Percentiles rank a stretch among this genome's conserved stretches.
phyloP scores from a whole-genome alignment of 139 green algal species.

The Coelastrella sp. region DNA sequence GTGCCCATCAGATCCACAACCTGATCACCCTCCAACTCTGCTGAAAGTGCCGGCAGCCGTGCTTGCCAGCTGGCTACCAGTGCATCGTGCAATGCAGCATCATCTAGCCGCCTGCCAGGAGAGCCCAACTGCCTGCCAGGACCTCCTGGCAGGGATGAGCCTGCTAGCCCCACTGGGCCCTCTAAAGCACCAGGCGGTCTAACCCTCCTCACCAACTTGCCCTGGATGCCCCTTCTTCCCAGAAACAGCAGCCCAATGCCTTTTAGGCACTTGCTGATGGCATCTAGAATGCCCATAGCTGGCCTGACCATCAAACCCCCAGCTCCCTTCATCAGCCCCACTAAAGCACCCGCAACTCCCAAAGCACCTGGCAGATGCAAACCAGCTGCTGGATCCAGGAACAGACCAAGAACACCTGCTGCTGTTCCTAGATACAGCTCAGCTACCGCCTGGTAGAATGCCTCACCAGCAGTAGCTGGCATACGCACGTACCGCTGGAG shows the following conservation, averaged over 20 bases:
- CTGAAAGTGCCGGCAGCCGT: slow-evolving; percentile 71
- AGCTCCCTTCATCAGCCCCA: slow-evolving; percentile 77
- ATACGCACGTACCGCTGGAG: slow-evolving; percentile 66
- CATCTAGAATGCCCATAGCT: slow-evolving; percentile 73
- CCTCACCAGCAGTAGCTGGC: slow-evolving; percentile 78
- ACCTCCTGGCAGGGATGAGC: slow-evolving; percentile 29
- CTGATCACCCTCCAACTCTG: slow-evolving; percentile 63
- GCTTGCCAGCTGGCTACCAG: slow-evolving; percentile 44
- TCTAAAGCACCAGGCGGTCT: slow-evolving; percentile 69
- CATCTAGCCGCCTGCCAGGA: not conserved
- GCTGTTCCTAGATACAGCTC: slow-evolving; percentile 73
- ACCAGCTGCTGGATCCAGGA: slow-evolving; percentile 78
- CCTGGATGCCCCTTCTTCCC: slow-evolving; percentile 86
- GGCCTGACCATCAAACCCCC: slow-evolving; percentile 75
- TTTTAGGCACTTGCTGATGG: slow-evolving; percentile 65
- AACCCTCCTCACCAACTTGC: slow-evolving; percentile 81
- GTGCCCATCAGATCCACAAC: slow-evolving; percentile 81
- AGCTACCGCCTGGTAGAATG: slow-evolving; percentile 58
- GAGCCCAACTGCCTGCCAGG: not conserved
- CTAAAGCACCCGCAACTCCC: slow-evolving; percentile 55
- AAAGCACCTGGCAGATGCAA: slow-evolving; percentile 35
- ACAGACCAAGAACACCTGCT: slow-evolving; percentile 60
- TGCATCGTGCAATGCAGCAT: not conserved
- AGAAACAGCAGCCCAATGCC: slow-evolving; percentile 81
- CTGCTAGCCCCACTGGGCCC: slow-evolving; percentile 50